These are phyloP conservation scores for Clarireedia paspali DNA, from an alignment of 2,329 filamentous ascomycete genomes.

Conservation along the genomic window DNA sequence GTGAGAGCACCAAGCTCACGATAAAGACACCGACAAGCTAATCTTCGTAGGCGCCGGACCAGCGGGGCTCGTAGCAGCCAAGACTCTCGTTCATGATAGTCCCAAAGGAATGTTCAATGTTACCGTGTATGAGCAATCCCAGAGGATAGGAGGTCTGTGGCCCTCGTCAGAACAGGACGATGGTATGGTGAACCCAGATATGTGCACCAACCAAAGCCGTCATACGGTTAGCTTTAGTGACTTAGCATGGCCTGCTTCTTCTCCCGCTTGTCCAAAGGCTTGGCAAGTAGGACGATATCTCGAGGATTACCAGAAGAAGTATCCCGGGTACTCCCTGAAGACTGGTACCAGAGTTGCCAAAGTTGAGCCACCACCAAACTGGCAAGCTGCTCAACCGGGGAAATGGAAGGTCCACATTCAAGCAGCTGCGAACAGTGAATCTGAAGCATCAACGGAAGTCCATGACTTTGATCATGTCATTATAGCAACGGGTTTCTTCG, in stretches of 20 bases:
- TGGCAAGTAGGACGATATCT: conserved; percentile 73
- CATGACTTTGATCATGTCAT: conserved; percentile 60
- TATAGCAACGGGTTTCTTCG: conserved; percentile 71
- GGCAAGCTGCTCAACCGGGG: not conserved
- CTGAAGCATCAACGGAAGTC: not conserved
- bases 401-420: conserved; percentile 19
- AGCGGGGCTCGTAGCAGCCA: conserved; percentile 62
- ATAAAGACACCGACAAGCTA: not conserved
- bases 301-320: conserved; percentile 51
- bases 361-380: conserved; percentile 4
- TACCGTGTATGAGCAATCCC: conserved; percentile 60
- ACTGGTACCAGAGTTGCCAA: conserved; percentile 17
- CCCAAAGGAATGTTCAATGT: conserved; percentile 52
- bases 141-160: conserved; percentile 72
- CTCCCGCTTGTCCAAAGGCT: conserved; percentile 63
- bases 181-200: conserved; percentile 54
- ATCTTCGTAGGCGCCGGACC: conserved; percentile 54
- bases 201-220: conserved; percentile 66
- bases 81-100: conserved; percentile 59
- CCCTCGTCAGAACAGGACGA: conserved; percentile 41
- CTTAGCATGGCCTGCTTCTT: conserved; percentile 55
- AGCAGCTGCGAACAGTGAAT: not conserved
- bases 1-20: conserved; percentile 8
- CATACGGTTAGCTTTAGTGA: conserved; percentile 71
- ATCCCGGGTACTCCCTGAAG: conserved; percentile 31